Base-by-base conservation (phyloP, 2,329 filamentous ascomycete genomes). In the Cercospora sp. region DNA sequence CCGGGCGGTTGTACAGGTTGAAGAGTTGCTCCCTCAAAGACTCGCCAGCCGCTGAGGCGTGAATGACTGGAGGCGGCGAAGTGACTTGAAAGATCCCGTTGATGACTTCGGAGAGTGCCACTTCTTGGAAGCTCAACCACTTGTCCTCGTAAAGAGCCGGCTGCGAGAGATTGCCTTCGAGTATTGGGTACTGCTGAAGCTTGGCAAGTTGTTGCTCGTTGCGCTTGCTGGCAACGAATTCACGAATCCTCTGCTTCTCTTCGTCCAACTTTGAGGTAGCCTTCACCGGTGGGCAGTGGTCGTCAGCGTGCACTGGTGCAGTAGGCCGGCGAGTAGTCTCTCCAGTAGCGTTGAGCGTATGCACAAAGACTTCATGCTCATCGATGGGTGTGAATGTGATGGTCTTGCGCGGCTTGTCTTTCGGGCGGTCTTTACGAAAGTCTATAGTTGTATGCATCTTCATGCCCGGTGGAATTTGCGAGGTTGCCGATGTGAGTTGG, bases 101-200 rank as follows among this genome's bases (percentile, higher is more conserved):
- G 58, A 87, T 76, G 6, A 89, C 79, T 73, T 89, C 87, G 0
- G 86, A 86, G 55, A 90, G 83, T 42, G 86, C 84, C 23, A 85
- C 79, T 73, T 90, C 87, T 73, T 90, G 87, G 68, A 89, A 84
- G 12, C 80, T 81, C 42, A 90, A 83, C 87, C 87, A 90, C 65
- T 84, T 81, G 57, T 89, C 87, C 72, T 89, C 87, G 74, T 89
- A 89, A 70, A 90, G 80, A 63, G 84, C 81, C n/a, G 87, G 82
- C 59, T 84, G 83, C 2, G 80, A 78, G 28, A 89, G 80, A 70
- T 87, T 82, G 67, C 89, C 86, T 0, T 77, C 72, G 3, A 89
- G 77, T 3, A 87, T 76, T 1, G 86, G 84, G 73, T 87, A 88
- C 60, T 72, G 71, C 16, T 68, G 59, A 13, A 77, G 64, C 55